These are phyloP conservation scores for Penicillium fimorum DNA, from an alignment of 495 filamentous ascomycete species.

Conservation along the genomic window DNA sequence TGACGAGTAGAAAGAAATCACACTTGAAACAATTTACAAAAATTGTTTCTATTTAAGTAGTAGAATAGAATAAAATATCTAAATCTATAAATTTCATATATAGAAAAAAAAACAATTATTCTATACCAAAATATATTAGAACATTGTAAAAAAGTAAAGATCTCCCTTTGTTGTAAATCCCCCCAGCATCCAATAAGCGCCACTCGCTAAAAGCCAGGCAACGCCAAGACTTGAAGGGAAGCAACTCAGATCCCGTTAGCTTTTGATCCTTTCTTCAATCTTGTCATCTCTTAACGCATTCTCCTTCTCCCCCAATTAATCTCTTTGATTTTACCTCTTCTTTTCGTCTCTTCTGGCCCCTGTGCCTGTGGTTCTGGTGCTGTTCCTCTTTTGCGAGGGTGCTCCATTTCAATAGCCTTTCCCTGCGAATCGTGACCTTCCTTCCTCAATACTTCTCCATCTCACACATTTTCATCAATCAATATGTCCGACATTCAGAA, in stretches of 20 bases:
- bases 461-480: slow-evolving; percentile 37
- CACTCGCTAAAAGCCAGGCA: slow-evolving; percentile 39
- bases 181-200: slow-evolving; percentile 27
- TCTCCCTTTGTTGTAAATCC: slow-evolving; percentile 9
- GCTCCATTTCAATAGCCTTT: slow-evolving; percentile 26
- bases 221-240: slow-evolving; percentile 32
- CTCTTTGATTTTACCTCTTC: slow-evolving; percentile 25
- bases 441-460: slow-evolving; percentile 35
- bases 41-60: not conserved
- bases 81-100: not conserved
- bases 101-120: too few relatives aligned
- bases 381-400: slow-evolving; percentile 44
- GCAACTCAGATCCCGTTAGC: slow-evolving; percentile 34
- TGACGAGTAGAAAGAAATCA: slow-evolving; percentile 12
- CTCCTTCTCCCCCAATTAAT: slow-evolving; percentile 33
- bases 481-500: slow-evolving; percentile 91
- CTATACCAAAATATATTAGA: not conserved
- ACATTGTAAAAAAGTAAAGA: not conserved
- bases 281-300: slow-evolving; percentile 23
- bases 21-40: not conserved
- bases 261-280: slow-evolving; percentile 30
- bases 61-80: not conserved
- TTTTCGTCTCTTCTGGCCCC: slow-evolving; percentile 38
- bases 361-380: slow-evolving; percentile 41
- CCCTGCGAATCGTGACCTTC: slow-evolving; percentile 36